Evolutionary conservation across 148 eudicot species (phyloP).

Genomic region (Amaranthus cruentus): DNA sequence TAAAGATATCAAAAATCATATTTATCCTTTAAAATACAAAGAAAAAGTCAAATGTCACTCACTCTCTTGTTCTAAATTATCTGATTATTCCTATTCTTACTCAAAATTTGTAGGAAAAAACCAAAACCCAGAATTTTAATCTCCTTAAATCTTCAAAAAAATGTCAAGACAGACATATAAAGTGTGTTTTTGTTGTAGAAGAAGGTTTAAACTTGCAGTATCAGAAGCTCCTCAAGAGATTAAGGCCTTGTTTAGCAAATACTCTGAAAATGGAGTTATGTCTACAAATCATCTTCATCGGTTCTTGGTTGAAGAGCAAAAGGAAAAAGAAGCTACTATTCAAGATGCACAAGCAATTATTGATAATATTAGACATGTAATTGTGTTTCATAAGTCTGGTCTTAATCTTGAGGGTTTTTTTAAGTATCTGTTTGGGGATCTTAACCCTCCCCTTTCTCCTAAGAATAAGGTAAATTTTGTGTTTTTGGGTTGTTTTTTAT

Average conservation of each 20-base stretch:
- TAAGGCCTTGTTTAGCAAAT: conserved; percentile 42
- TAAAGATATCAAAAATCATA: too few species aligned
- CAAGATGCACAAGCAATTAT: conserved; percentile 54
- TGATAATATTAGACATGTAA: conserved; percentile 39
- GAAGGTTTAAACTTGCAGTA: conserved; percentile 60
- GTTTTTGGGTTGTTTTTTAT: neutral
- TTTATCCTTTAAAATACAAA: too few species aligned
- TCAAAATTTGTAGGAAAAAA: neutral
- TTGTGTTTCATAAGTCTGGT: conserved; percentile 49
- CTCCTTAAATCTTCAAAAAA: neutral
- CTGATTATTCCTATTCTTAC: neutral
- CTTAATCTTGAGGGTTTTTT: conserved; percentile 64
- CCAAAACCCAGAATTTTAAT: neutral
- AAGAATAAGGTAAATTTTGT: conserved; percentile 39
- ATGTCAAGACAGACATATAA: conserved; percentile 61
- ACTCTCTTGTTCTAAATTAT: too few species aligned
- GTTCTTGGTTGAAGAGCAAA: conserved; percentile 70
- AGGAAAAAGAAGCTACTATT: conserved; percentile 40
- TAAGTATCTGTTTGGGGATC: conserved; percentile 53
- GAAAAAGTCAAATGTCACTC: too few species aligned
- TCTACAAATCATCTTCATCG: conserved; percentile 47
- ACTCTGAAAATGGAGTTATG: conserved; percentile 76
- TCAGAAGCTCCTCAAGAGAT: conserved; percentile 69
- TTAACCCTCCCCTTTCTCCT: conserved; percentile 57
- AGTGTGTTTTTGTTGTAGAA: conserved; percentile 78